Percentiles rank a stretch among this genome's conserved stretches.
phyloP scores from a whole-genome alignment of 2,329 filamentous ascomycete species.

The Fusarium austroafricanum region DNA sequence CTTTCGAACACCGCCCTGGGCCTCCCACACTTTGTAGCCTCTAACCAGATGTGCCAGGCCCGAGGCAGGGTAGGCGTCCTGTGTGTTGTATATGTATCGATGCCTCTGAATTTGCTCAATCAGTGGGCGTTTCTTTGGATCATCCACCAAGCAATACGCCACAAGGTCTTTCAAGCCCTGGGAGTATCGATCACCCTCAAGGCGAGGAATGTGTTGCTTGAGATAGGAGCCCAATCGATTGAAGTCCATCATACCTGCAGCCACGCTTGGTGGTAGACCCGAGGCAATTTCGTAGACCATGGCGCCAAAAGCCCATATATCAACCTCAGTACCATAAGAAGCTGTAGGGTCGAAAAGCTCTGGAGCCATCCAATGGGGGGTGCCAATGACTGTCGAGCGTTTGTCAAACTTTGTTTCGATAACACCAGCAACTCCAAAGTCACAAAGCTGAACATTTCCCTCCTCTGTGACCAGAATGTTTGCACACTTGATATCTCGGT shows the following conservation, averaged over 20 bases:
- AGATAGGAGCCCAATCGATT: slow-evolving; percentile 67
- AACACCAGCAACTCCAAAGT: slow-evolving; percentile 85
- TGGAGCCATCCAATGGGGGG: slow-evolving; percentile 87
- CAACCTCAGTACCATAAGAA: slow-evolving; percentile 77
- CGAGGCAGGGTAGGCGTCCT: slow-evolving; percentile 71
- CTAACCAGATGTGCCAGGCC: slow-evolving; percentile 74
- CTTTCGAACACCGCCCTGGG: slow-evolving; percentile 75
- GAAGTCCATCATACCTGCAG: slow-evolving; percentile 60
- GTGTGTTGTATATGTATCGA: slow-evolving; percentile 73
- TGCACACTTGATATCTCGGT: slow-evolving; percentile 79
- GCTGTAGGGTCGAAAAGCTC: slow-evolving; percentile 75
- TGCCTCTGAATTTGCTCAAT: slow-evolving; percentile 78
- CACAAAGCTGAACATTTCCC: slow-evolving; percentile 82
- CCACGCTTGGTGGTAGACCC: slow-evolving; percentile 77
- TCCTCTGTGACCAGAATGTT: slow-evolving; percentile 84
- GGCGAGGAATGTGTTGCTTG: slow-evolving; percentile 71
- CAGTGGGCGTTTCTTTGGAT: slow-evolving; percentile 74
- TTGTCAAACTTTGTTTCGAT: slow-evolving; percentile 82
- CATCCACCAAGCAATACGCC: slow-evolving; percentile 77
- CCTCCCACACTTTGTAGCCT: slow-evolving; percentile 81
- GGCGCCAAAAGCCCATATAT: slow-evolving; percentile 88
- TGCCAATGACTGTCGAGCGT: slow-evolving; percentile 83
- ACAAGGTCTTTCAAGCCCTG: slow-evolving; percentile 75
- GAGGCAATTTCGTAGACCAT: slow-evolving; percentile 85
- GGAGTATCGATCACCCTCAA: slow-evolving; percentile 79